Evolutionary conservation across 2,329 filamentous ascomycete species (phyloP), one percentile per base, ranked within the genome.

Genomic region (Mycogone perniciosa): DNA sequence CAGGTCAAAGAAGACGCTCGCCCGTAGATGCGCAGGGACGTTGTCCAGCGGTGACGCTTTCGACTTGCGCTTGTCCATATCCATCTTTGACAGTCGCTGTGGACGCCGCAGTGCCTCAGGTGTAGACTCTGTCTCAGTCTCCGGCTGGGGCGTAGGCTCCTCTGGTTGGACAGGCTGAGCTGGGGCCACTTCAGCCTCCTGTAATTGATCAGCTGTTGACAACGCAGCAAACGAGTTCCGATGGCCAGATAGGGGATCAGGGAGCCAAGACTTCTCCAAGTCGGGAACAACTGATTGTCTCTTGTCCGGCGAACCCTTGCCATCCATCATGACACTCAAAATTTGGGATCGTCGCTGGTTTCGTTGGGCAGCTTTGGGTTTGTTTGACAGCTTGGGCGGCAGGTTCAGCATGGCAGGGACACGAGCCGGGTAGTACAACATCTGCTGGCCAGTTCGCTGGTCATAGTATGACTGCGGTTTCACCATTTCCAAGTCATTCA

Each of bases 381-480:
- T 78, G 60, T 85, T 88, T 1, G 91, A 95, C 46, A 97, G 72
- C 60, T 89, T 88, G 41, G 90, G 89, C 1, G 93, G 93, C 9
- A 99, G 73, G 60, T 96, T 97, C 51, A 99, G 77, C 84, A 95
- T 91, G 55, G 87, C 85, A 3, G 93, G 93, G 3, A 99, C 93
- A 1, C 89, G 91, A 3, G 93, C 93, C 10, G 93, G 93, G 66
- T 99, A 99, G 69, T 86, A 97, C 7, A 96, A 82, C 88, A 97
- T 96, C 59, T 84, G 76, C 57, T 92, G 82, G 4, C 82, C 85
- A 1, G 85, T 85, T 29, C 77, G 73, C 2, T 81, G 81, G 61
- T 84, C 76, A 61, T 81, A 69, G 64, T 83, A 85, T 1, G 82
- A 82, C 54, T 79, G 75, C 8, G 81, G 76, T 13, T 71, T 68